Conservation (phyloP, 1,284 basidiomycete genomes). For the Naganishia sp. region DNA sequence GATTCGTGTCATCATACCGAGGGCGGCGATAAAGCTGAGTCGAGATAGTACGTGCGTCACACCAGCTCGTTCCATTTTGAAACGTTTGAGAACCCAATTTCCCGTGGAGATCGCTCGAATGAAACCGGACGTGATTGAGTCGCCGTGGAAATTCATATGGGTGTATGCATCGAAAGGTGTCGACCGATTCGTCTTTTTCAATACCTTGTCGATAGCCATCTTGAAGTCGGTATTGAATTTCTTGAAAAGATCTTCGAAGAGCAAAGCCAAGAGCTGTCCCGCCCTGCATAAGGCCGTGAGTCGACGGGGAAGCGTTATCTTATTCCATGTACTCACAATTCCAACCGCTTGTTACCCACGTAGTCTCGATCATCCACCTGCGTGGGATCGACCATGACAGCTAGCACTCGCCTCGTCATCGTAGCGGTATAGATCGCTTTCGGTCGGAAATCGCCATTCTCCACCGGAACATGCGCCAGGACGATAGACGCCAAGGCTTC, state of each 20-base stretch:
- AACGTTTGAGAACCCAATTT: slow-evolving; percentile 98
- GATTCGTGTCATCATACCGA: slow-evolving; percentile 99
- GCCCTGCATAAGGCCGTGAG: slow-evolving; percentile 62
- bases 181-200: slow-evolving; percentile 95
- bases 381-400: slow-evolving; percentile 94
- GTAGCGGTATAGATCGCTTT: slow-evolving; percentile 98
- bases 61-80: slow-evolving; percentile 99
- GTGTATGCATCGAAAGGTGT: slow-evolving; percentile 83
- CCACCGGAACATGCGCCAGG: slow-evolving; percentile 92
- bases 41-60: slow-evolving; percentile 97
- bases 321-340: slow-evolving; percentile 67
- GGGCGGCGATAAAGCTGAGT: slow-evolving; percentile 91
- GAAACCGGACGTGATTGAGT: slow-evolving; percentile 94
- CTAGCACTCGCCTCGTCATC: slow-evolving; percentile 93
- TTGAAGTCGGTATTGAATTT: slow-evolving; percentile 98
- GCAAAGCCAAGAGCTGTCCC: slow-evolving; percentile 88
- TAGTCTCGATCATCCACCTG: slow-evolving; percentile 99
- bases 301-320: neutral
- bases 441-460: slow-evolving; percentile 84
- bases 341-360: slow-evolving; percentile 97
- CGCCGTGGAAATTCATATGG: slow-evolving; percentile 63
- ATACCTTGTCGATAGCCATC: slow-evolving; percentile 92
- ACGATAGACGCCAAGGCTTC: slow-evolving; percentile 97
- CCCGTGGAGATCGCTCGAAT: slow-evolving; percentile 98
- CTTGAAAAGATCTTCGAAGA: slow-evolving; percentile 99